Base-by-base conservation (phyloP, 1,284 basidiomycete genomes). In the Ustilago crameri region DNA sequence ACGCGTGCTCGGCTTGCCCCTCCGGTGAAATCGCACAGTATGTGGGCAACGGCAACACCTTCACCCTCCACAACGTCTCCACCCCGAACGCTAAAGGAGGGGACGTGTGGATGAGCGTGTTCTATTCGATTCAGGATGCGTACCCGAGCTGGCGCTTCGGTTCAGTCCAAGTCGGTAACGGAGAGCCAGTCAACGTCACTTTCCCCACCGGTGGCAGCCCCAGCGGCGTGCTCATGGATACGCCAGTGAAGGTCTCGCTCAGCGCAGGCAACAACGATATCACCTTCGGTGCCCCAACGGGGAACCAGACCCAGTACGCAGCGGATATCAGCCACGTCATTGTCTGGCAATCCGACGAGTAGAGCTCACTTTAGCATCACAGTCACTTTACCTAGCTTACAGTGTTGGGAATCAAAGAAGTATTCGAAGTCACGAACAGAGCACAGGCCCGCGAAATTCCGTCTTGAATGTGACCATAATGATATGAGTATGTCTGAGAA, bases 311-410 rank as follows among this genome's bases (percentile, higher is more conserved):
- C 10, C 20, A 17, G 9, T 66, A 59, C 30, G 63, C 63, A 2
- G 63, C 63, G 9, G 63, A 66, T 43, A 41, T 66, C 10, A 50
- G 45, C 18, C 63, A 66, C 46, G 40, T 59, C 26, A 54, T 66
- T 27, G 56, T 66, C 24, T 66, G 63, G 63, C 63, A 66, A 22
- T 34, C 35, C 18, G 61, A 63, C 48, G 18, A 46, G 41, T 63
- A 48, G 41, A 38, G 8, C 12, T 30, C 30, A 30, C 30, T n/a
- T n/a, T n/a, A n/a, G n/a, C n/a, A n/a, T n/a, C n/a, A n/a, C n/a
- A n/a, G n/a, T n/a, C n/a, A n/a, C n/a, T n/a, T n/a, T n/a, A n/a
- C n/a, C n/a, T n/a, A n/a, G n/a, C n/a, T n/a, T n/a, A n/a, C n/a
- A n/a, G 32, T 34, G 32, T 15, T 34, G 32, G 32, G 32, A 34